Conservation (phyloP, 345 rosid species). For the Heritiera fomes region DNA sequence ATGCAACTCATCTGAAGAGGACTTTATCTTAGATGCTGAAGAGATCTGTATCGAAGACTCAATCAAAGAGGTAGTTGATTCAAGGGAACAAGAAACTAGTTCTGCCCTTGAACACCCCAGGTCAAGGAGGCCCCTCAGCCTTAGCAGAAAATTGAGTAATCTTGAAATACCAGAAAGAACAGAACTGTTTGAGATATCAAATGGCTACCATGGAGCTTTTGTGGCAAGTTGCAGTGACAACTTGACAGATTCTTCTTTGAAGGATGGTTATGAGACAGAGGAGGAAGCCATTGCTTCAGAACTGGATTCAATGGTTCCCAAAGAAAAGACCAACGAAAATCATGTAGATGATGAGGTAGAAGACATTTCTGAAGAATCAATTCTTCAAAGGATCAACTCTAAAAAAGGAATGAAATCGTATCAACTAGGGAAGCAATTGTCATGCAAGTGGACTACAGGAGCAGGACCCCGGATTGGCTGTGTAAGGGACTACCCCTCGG, state of each 20-base stretch:
- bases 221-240: slow-evolving; percentile 22
- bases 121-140: slow-evolving; percentile 22
- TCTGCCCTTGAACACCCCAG: slow-evolving; percentile 23
- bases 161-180: slow-evolving; percentile 48
- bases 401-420: slow-evolving; percentile 55
- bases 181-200: slow-evolving; percentile 29
- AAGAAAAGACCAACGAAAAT: slow-evolving; percentile 26
- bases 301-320: slow-evolving; percentile 21
- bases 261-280: slow-evolving; percentile 40
- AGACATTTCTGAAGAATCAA: slow-evolving; percentile 47
- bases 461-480: slow-evolving; percentile 96
- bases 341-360: slow-evolving; percentile 37
- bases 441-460: slow-evolving; percentile 92
- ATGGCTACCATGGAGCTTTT: slow-evolving; percentile 24
- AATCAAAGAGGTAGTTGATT: slow-evolving; percentile 29
- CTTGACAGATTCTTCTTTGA: slow-evolving; percentile 23
- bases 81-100: slow-evolving; percentile 33
- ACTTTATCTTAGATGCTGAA: slow-evolving; percentile 35
- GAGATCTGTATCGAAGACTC: slow-evolving; percentile 30
- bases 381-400: slow-evolving; percentile 61
- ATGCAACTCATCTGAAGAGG: slow-evolving; percentile 64
- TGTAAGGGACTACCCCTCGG: slow-evolving; percentile 84
- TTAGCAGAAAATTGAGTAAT: slow-evolving; percentile 37
- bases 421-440: slow-evolving; percentile 80
- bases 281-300: slow-evolving; percentile 32